Conservation (phyloP, 768 basidiomycete species). For the Hirschioporus abietinus region DNA sequence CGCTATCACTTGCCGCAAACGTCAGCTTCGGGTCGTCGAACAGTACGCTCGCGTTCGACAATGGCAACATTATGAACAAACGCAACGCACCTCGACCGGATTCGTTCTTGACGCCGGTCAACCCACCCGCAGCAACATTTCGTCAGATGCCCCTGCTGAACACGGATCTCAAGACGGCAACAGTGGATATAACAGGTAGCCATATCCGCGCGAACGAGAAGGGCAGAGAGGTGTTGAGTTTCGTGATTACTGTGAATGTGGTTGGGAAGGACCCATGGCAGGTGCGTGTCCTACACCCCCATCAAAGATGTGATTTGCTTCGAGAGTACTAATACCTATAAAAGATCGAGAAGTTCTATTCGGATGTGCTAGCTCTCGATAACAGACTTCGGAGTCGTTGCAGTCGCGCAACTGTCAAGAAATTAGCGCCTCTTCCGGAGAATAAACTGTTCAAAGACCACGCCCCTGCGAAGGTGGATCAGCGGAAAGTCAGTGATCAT, state of each 20-base stretch:
- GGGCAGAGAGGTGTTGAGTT: conserved; percentile 89
- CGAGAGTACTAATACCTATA: conserved; percentile 17
- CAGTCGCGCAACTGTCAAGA: conserved; percentile 53
- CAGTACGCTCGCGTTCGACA: not conserved
- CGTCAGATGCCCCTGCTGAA: conserved; percentile 69
- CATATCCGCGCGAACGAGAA: conserved; percentile 85
- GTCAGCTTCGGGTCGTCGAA: conserved; percentile 2
- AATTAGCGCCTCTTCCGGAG: conserved; percentile 79
- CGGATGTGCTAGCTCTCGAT: conserved; percentile 87
- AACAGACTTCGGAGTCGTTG: conserved; percentile 54
- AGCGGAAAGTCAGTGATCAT: conserved; percentile 69
- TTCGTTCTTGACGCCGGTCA: conserved; percentile 2
- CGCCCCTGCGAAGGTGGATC: conserved; percentile 94
- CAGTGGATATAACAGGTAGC: conserved; percentile 68
- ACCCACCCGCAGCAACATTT: conserved; percentile 42
- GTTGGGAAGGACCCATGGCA: conserved; percentile 65
- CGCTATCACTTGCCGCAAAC: not conserved
- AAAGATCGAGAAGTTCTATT: conserved; percentile 89
- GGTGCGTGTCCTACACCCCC: not conserved
- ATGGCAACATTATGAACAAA: not conserved
- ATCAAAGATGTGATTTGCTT: not conserved
- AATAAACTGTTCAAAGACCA: conserved; percentile 95
- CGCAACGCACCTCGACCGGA: conserved; percentile 1
- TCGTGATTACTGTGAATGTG: conserved; percentile 73
- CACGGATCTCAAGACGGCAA: conserved; percentile 68